Conservation (phyloP, 2,329 filamentous ascomycete species). For the Pseudogymnoascus pannorum region DNA sequence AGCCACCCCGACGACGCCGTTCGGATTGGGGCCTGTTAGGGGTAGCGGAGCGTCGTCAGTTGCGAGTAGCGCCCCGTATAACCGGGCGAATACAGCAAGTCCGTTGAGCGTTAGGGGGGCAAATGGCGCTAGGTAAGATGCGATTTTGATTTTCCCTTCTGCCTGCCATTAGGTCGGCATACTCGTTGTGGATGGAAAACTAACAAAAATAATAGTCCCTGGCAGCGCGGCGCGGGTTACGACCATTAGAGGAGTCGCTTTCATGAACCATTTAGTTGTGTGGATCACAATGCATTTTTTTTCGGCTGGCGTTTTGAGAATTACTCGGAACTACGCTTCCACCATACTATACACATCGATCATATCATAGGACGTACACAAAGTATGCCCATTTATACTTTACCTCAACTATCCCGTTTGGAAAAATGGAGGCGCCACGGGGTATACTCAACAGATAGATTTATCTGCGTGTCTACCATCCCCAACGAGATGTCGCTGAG, state of each 20-base stretch:
- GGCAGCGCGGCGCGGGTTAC: constrained; percentile 51
- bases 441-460: background rate
- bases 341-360: background rate
- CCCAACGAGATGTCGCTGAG: background rate
- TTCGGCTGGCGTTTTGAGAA: background rate
- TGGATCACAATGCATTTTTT: background rate
- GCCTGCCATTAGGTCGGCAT: background rate
- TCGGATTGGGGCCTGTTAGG: background rate
- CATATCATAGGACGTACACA: background rate
- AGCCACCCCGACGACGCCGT: constrained; percentile 16
- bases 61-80: constrained; percentile 14
- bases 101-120: constrained; percentile 32
- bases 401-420: background rate
- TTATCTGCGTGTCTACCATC: background rate
- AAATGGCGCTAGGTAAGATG: constrained; percentile 39
- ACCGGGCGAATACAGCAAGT: constrained; percentile 30
- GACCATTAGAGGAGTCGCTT: constrained; percentile 33
- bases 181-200: constrained; percentile 12
- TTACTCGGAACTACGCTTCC: background rate
- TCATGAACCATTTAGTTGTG: background rate
- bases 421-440: background rate
- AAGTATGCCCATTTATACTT: background rate
- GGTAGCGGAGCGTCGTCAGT: too few relatives aligned
- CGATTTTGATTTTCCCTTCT: too few relatives aligned
- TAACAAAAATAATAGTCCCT: constrained; percentile 36